Base-by-base conservation (phyloP, 2,329 filamentous ascomycete genomes). In the Penicillium sp. region DNA sequence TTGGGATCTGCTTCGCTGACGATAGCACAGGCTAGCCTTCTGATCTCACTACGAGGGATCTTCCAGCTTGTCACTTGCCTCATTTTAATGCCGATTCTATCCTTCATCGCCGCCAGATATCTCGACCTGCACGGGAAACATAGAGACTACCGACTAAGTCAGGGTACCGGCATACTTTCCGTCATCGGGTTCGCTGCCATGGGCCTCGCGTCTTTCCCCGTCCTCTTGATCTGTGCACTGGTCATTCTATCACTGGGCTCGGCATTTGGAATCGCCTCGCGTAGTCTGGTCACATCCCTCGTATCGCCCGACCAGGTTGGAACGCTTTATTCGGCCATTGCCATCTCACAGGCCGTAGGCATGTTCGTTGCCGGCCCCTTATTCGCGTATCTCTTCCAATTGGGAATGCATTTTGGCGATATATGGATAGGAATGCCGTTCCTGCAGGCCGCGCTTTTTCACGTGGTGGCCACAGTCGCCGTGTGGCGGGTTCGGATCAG, bases 341-440 rank as follows among this genome's bases (percentile, higher is more conserved):
- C 60, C 3, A 58, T 67, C 24, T 52, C 57, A 6, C 48, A 52
- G 10, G 53, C 58, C 3, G 6, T 63, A 4, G 62, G 63, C 3
- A 46, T 35, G 8, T 42, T 66, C 6, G 29, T 64, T n/a, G 55
- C 63, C 0, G 59, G 62, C 2, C 65, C 64, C 3, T 46, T 61
- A 15, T 61, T 66, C 20, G 62, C 61, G 25, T 59, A 63, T 20
- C 45, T 63, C 10, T 67, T 63, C 49, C 48, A 42, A 7, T 35
- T 57, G 12, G 62, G 63, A 1, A 53, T 66, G 59, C 60, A 58
- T 43, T 45, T 62, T 6, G 62, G 64, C 27, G 39, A 50, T 35
- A 50, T 44, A 7, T 66, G 62, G 62, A 54, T 61, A 42, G 64
- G 64, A 6, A 45, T 66, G 9, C 63, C 63, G 2, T 66, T 64